A percentile compares a stretch with the other conserved stretches of the same genome.
phyloP scores from a whole-genome alignment of 2,329 filamentous ascomycete genomes.

The Fusarium sp. region DNA sequence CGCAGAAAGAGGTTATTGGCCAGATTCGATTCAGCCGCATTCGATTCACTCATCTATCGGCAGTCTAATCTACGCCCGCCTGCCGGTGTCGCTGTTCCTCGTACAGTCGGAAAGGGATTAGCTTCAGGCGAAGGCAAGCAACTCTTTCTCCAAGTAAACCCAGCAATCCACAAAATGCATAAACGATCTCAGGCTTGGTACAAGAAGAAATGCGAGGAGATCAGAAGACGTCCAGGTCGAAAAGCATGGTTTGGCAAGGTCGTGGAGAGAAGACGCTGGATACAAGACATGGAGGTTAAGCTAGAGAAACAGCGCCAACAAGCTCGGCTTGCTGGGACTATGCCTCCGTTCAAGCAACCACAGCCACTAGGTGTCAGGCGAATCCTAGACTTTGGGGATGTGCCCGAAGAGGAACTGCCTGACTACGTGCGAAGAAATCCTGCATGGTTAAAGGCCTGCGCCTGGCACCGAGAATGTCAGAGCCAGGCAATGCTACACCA shows the following conservation, averaged over 20 bases:
- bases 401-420: slow-evolving; percentile 59
- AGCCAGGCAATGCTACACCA: slow-evolving; percentile 28
- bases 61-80: slow-evolving; percentile 51
- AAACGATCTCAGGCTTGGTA: slow-evolving; percentile 63
- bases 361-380: slow-evolving; percentile 51
- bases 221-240: slow-evolving; percentile 62
- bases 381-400: slow-evolving; percentile 56
- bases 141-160: slow-evolving; percentile 65
- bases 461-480: slow-evolving; percentile 55
- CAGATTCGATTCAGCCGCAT: slow-evolving; percentile 48
- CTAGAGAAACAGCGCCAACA: slow-evolving; percentile 29
- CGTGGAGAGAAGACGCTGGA: slow-evolving; percentile 55
- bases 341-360: slow-evolving; percentile 47
- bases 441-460: slow-evolving; percentile 61
- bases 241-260: slow-evolving; percentile 68
- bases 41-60: slow-evolving; percentile 59
- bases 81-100: slow-evolving; percentile 33
- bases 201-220: slow-evolving; percentile 64
- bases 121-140: slow-evolving; percentile 48
- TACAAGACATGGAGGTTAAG: slow-evolving; percentile 44
- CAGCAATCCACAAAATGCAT: slow-evolving; percentile 64
- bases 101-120: slow-evolving; percentile 9
- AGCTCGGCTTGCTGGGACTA: slow-evolving; percentile 17
- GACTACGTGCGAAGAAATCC: slow-evolving; percentile 61
- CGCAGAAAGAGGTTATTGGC: slow-evolving; percentile 22